Percentiles rank a stretch among this genome's conserved stretches.
Conservation (phyloP, 306 rosid species). For the Oxytropis ochrocephala region DNA sequence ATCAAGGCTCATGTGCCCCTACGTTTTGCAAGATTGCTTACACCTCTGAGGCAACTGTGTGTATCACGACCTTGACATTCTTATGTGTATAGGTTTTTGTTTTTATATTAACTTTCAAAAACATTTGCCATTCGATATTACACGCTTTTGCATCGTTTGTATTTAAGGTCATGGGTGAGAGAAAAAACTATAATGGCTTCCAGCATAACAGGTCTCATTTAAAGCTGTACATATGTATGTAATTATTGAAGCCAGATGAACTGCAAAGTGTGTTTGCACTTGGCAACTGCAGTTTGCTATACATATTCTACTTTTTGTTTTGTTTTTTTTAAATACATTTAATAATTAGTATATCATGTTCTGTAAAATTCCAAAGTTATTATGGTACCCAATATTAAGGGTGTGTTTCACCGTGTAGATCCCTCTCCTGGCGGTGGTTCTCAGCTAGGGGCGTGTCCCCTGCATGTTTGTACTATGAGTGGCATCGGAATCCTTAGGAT, state of each 20-base stretch:
- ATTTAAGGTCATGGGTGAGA: not conserved
- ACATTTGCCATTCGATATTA: not conserved
- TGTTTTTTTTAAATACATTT: not conserved
- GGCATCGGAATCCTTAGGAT: no score
- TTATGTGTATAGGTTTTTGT: not conserved
- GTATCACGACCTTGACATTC: slow-evolving; percentile 36
- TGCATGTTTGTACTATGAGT: no score
- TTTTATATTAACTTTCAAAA: not conserved
- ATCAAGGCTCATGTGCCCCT: slow-evolving; percentile 90
- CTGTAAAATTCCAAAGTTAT: not conserved
- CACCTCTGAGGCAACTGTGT: slow-evolving; percentile 85
- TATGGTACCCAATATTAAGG: not conserved
- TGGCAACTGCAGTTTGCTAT: not conserved
- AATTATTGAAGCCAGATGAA: slow-evolving; percentile 16
- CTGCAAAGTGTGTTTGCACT: not conserved
- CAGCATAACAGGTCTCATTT: not conserved
- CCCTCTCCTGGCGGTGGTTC: no score
- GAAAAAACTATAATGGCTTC: not conserved
- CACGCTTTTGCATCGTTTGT: not conserved
- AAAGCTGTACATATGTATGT: slow-evolving; percentile 22
- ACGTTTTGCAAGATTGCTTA: slow-evolving; percentile 85
- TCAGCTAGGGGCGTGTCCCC: no score
- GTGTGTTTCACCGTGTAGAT: no score
- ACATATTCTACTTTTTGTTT: not conserved
- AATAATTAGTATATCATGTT: not conserved